Base-by-base conservation (phyloP, 495 filamentous ascomycete species). In the Aspergillus ellipticus region DNA sequence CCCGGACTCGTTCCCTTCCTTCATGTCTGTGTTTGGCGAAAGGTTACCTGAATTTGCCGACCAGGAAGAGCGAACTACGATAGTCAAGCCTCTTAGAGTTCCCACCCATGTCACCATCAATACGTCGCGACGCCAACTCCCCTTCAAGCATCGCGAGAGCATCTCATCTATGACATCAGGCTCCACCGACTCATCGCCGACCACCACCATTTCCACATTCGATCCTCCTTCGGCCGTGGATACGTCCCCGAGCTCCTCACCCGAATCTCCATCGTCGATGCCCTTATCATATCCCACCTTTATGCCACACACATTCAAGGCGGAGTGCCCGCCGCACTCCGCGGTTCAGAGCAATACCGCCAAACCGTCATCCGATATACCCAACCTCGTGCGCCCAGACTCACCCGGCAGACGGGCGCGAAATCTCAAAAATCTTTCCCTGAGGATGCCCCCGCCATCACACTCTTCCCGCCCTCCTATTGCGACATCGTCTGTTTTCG, bases 101-200 rank as follows among this genome's bases (percentile, higher is more conserved):
- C 68, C 68, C 11, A 59, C 66, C 53, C 64, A 71, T 66, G 54
- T 72, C 33, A 62, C 69, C n/a, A 57, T 66, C 56, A 64, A 71
- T 42, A 66, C 70, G 1, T 61, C 63, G 42, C 63, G 64, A 56
- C 71, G 63, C 9, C 48, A 67, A 13, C 60, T 67, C 39, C 67
- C 65, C 53, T 74, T 69, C 51, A 58, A 66, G 33, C 78, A 73
- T 51, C 75, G 70, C 33, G 70, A 70, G 53, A 79, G 71, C 58
- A 66, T 76, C 20, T 93, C 90, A 22, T 95, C 89, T 4, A 84
- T 87, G 55, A 81, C 83, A 42, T 89, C 89, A 8, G 91, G 88
- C 45, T 98, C 94, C 3, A 88, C 86, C 22, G 92, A 97, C 63
- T 96, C 92, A 7, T 97, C 94, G 17, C 94, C 94, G 0, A 97